These are phyloP conservation scores for Globisporangium spinosum DNA, from an alignment of 352 stramenopile species.

Conservation along the genomic window DNA sequence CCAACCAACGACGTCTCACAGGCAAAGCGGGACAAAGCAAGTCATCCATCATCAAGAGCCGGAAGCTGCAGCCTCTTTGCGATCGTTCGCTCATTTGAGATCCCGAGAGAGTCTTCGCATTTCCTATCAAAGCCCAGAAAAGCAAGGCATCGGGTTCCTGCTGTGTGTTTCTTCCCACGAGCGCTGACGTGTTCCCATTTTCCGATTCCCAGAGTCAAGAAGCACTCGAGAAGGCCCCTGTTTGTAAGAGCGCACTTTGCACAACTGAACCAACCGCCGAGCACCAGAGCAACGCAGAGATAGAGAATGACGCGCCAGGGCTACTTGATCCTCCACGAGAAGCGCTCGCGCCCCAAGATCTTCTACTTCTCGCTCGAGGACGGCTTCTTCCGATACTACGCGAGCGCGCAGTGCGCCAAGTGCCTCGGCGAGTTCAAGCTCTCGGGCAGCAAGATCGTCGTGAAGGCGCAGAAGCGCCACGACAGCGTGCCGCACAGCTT, in stretches of 20 bases:
- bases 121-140: neutral
- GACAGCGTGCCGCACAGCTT: constrained; percentile 76
- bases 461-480: constrained; percentile 72
- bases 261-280: neutral
- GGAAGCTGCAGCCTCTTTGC: neutral
- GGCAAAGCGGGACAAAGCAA: neutral
- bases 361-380: constrained; percentile 80
- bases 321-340: constrained; percentile 75
- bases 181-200: neutral
- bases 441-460: constrained; percentile 79
- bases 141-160: neutral
- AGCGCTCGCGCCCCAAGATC: constrained; percentile 44
- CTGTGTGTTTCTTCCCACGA: neutral
- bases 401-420: constrained; percentile 29
- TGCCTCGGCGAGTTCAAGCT: constrained; percentile 62
- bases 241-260: neutral
- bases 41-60: neutral
- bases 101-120: neutral
- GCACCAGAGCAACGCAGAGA: neutral
- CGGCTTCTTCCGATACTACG: constrained; percentile 74
- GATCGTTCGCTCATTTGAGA: neutral
- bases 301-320: constrained; percentile 62
- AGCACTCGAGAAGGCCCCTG: neutral
- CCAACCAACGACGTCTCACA: neutral
- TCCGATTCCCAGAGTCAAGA: neutral